These are phyloP conservation scores for Mariannaea elegans DNA, from an alignment of 2,329 filamentous ascomycete species.

Conservation along the genomic window DNA sequence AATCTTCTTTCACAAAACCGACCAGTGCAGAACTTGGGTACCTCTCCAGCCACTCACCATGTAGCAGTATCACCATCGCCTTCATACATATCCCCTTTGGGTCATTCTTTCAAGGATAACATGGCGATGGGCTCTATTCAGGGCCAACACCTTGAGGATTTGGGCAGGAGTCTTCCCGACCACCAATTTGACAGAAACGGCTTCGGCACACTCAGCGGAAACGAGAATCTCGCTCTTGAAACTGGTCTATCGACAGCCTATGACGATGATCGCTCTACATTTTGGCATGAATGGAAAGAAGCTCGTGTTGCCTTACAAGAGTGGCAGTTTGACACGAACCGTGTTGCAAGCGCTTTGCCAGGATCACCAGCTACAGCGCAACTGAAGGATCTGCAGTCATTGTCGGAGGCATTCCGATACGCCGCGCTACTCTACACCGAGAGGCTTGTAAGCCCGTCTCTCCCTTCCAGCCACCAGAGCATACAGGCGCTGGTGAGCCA, in stretches of 20 bases:
- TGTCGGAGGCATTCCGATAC: conserved; percentile 91
- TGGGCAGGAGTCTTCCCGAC: conserved; percentile 52
- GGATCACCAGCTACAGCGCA: conserved; percentile 65
- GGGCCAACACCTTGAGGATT: conserved; percentile 40
- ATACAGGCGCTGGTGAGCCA: conserved; percentile 86
- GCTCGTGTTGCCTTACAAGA: conserved; percentile 78
- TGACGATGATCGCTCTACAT: conserved; percentile 70
- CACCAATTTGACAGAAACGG: conserved; percentile 74
- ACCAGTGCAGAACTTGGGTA: conserved; percentile 54
- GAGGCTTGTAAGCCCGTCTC: conserved; percentile 79
- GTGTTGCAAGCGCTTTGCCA: conserved; percentile 61
- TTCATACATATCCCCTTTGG: conserved; percentile 50
- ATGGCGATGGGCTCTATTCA: conserved; percentile 34
- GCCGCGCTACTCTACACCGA: conserved; percentile 90
- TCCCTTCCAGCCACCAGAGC: conserved; percentile 76
- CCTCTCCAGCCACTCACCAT: conserved; percentile 22
- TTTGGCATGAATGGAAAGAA: conserved; percentile 89
- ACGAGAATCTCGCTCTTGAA: conserved; percentile 58
- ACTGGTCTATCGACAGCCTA: conserved; percentile 55
- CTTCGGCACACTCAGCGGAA: conserved; percentile 65
- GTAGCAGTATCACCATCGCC: conserved; percentile 48
- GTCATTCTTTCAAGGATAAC: conserved; percentile 53
- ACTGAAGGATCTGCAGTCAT: conserved; percentile 77
- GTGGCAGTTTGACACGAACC: conserved; percentile 77
- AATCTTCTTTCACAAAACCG: conserved; percentile 83